Base-by-base conservation (phyloP, 73 alveolate species). In the Urostyla sp. region DNA sequence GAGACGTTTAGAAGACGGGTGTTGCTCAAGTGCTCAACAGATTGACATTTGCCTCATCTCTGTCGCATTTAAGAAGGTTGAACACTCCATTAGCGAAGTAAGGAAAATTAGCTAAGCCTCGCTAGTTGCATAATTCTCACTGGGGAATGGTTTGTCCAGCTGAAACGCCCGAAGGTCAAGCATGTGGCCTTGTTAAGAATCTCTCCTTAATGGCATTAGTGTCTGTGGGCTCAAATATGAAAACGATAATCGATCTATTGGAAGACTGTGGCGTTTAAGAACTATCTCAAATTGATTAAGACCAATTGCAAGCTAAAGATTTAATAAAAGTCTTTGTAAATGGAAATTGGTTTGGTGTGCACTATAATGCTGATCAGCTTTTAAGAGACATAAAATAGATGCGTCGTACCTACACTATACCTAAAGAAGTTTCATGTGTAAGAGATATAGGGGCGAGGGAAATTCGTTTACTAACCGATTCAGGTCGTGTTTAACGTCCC, bases 111-210 rank as follows among this genome's bases (percentile, higher is more conserved):
- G 91, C 99, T 61, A 97, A 96, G 89, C 99, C 99, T 15, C 92
- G 99, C 59, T 96, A 97, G 87, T 93, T 98, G 30, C 99, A 98
- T 88, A 97, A 96, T 85, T 96, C 99, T 51, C 99, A 98, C 83
- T 98, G 99, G 99, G 99, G 99, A 27, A 91, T 98, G 98, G 90
- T 98, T 53, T 98, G 99, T 77, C 99, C 99, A 10, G 99, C 99
- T 28, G 99, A 98, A 82, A 98, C 99, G 28, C 99, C 99, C 1
- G 99, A 98, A 85, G 99, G 99, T 52, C 95, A 96, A 87, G 98
- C 98, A 8, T 95, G 98, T 81, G 99, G 99, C 15, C 87, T 98
- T 37, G 99, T 98, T 43, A 98, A 98, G 89, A 98, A 98, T 85
- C 89, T 98, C 73, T 79, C 99, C 1, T 80, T 98, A 54, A 97